phyloP scores from a whole-genome alignment of 2,329 filamentous ascomycete genomes.

The Microdochium paspali region DNA sequence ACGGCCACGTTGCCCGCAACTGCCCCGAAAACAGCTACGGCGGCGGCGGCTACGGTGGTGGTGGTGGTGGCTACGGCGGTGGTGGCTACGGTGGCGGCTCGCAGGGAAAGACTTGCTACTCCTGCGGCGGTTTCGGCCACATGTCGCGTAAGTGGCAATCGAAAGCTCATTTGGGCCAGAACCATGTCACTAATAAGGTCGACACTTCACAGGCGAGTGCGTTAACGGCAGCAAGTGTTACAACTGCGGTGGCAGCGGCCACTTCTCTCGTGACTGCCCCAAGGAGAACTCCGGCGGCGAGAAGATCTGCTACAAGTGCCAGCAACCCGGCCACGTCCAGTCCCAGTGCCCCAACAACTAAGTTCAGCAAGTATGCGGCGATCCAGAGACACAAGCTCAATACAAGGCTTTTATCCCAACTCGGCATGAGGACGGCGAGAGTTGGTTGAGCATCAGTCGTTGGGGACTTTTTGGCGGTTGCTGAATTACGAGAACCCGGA shows the following conservation, averaged over 20 bases:
- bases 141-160: conserved; percentile 59
- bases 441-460: background rate
- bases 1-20: conserved; percentile 92
- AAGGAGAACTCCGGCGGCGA: conserved; percentile 79
- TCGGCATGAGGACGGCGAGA: background rate
- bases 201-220: conserved; percentile 57
- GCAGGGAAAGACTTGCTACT: conserved; percentile 85
- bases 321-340: conserved; percentile 81
- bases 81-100: conserved; percentile 30
- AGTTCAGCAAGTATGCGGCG: background rate
- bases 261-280: conserved; percentile 92
- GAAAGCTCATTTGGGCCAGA: too few species aligned
- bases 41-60: conserved; percentile 37
- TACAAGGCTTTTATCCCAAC: background rate
- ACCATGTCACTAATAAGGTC: conserved; percentile 4
- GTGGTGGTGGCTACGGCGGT: conserved; percentile 35
- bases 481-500: background rate
- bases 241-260: conserved; percentile 92
- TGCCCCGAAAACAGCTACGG: conserved; percentile 57
- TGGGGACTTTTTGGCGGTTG: background rate
- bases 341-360: conserved; percentile 77
- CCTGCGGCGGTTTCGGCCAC: conserved; percentile 93
- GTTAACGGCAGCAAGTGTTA: conserved; percentile 99
- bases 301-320: conserved; percentile 98
- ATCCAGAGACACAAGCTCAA: background rate